phyloP scores from a whole-genome alignment of 768 basidiomycete genomes.

The Collybia sp. region DNA sequence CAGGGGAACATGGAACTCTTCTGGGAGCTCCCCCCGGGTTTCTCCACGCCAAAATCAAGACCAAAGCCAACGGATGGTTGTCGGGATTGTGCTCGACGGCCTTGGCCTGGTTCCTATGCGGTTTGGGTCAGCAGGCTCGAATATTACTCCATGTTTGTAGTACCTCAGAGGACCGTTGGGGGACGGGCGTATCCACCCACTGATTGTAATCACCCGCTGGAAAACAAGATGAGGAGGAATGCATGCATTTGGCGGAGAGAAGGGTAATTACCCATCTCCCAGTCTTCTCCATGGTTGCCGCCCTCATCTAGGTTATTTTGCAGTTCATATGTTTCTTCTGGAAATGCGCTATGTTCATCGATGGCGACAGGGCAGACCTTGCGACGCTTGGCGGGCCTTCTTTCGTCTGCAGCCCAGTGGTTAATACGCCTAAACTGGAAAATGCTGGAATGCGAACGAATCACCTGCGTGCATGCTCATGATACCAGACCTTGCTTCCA shows the following conservation, averaged over 20 bases:
- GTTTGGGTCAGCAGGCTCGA: background rate
- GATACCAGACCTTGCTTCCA: conserved; percentile 52
- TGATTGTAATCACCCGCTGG: background rate
- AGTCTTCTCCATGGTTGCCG: too few species aligned
- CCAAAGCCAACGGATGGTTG: conserved; percentile 50
- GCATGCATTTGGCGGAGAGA: too few species aligned
- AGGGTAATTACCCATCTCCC: too few species aligned
- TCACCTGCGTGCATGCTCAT: background rate
- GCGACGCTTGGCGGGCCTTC: conserved; percentile 29
- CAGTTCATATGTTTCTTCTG: too few species aligned
- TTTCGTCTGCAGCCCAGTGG: conserved; percentile 7
- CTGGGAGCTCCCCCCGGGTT: conserved; percentile 49
- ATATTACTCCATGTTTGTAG: background rate
- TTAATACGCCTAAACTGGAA: background rate
- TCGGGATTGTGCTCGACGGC: conserved; percentile 57
- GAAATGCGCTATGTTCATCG: too few species aligned
- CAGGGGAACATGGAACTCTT: conserved; percentile 75
- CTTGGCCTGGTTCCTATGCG: conserved; percentile 80
- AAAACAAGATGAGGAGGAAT: too few species aligned
- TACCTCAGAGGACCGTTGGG: conserved; percentile 58
- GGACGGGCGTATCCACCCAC: conserved; percentile 8
- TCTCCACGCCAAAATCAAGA: conserved; percentile 33
- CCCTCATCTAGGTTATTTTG: too few species aligned
- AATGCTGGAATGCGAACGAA: background rate
- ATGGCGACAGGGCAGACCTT: too few species aligned